Evolutionary conservation across 208 protist genomes (phyloP).

Genomic region (Leishmania amazonensis): DNA sequence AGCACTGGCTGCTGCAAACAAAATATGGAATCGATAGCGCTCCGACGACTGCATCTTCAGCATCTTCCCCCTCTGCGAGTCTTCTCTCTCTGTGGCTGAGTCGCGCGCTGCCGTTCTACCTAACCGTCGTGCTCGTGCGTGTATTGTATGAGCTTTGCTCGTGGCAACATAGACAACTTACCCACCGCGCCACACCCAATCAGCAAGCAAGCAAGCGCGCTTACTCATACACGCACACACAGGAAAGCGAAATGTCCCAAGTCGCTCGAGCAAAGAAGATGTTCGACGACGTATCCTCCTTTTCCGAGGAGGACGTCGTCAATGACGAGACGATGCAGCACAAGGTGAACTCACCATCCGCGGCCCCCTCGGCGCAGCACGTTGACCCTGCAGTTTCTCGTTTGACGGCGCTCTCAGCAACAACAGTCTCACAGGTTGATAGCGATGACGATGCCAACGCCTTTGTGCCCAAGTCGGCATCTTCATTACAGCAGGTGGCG

Average conservation of each 20-base stretch:
- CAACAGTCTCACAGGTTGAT: not conserved
- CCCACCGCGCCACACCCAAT: not conserved
- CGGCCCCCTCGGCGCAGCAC: not conserved
- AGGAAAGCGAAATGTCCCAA: slow-evolving; percentile 10
- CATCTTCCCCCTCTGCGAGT: not conserved
- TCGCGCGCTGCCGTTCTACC: not conserved
- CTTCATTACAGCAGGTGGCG: slow-evolving; percentile 3
- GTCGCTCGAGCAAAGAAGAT: slow-evolving; percentile 38
- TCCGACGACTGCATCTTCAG: not conserved
- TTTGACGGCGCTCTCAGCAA: not conserved
- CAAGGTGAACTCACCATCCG: not conserved
- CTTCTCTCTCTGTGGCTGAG: not conserved
- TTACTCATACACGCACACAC: not conserved
- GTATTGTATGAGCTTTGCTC: not conserved
- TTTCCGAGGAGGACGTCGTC: slow-evolving; percentile 4
- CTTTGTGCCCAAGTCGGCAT: slow-evolving; percentile 2
- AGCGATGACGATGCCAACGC: not conserved
- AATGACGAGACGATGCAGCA: not conserved
- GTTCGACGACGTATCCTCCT: slow-evolving; percentile 49
- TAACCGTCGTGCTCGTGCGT: not conserved
- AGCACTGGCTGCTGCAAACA: not conserved
- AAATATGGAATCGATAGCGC: not conserved
- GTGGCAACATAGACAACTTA: not conserved
- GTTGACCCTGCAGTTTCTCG: not conserved
- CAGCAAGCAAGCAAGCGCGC: not conserved